phyloP scores from a whole-genome alignment of 306 rosid genomes.

The Castanea crenata region DNA sequence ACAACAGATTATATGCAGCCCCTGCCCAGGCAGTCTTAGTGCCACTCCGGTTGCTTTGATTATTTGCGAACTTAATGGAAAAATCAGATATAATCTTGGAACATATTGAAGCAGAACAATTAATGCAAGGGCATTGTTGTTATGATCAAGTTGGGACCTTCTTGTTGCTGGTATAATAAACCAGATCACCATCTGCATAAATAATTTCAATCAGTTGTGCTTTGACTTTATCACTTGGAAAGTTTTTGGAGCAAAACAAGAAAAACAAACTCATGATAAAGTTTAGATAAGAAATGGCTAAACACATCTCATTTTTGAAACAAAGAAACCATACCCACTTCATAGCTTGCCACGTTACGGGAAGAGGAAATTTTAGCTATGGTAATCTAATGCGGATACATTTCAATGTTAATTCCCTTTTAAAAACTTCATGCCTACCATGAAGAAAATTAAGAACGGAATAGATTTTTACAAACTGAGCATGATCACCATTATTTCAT shows the following conservation, averaged over 20 bases:
- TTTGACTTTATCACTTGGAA: constrained; percentile 9
- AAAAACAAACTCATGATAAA: not conserved
- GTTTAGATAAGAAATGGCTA: constrained; percentile 5
- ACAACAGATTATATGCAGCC: constrained; percentile 90
- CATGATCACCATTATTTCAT: too few relatives aligned
- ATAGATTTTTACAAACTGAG: not conserved
- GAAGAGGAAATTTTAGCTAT: not conserved
- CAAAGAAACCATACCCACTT: not conserved
- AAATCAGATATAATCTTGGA: constrained; percentile 94
- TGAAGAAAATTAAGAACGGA: not conserved
- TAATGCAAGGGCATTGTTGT: constrained; percentile 92
- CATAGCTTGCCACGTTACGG: too few relatives aligned
- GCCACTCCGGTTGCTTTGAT: constrained; percentile 94
- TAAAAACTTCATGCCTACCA: not conserved
- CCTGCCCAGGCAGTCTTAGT: constrained; percentile 99
- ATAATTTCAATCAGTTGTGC: constrained; percentile 26
- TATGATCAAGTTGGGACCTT: constrained; percentile 61
- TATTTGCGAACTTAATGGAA: constrained; percentile 83
- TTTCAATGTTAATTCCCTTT: not conserved
- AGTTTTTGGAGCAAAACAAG: constrained; percentile 14
- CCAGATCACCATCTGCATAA: constrained; percentile 90
- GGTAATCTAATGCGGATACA: not conserved
- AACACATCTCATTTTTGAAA: not conserved
- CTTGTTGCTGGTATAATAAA: constrained; percentile 88
- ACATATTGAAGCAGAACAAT: constrained; percentile 91